Evolutionary conservation across 2,329 filamentous ascomycete genomes (phyloP), one percentile per base, ranked within the genome.

Genomic region (Ophiocordyceps camponoti-saundersi): DNA sequence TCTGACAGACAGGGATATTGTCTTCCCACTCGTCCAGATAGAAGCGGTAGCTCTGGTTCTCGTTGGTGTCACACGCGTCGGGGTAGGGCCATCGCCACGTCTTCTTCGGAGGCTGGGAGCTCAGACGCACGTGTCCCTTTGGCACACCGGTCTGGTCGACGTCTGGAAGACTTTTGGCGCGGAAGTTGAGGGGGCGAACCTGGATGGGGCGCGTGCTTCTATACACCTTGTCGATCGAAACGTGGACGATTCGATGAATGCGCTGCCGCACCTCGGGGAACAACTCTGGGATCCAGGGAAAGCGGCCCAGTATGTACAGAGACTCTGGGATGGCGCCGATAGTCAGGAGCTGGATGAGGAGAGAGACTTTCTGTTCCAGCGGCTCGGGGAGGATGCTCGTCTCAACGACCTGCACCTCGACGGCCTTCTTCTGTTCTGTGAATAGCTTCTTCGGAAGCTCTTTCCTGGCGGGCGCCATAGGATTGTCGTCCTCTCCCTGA

Each of bases 1-100:
- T 84, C 60, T 94, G 89, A 58, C 92, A 98, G 20, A 95, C 68
- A 0, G 92, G 93, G 43, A 98, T 73, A 52, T 92, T 94, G 62
- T 96, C 90, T 2, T 80, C 74, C 92, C 92, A 98, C 55, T 96
- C 92, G 49, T 95, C 88, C 80, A 92, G 95, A 62, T 98, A 98
- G 60, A 93, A 96, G 32, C 84, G 79, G 61, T 95, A 96, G 46
- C 84, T 77, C n/a, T 75, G 73, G 20, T 81, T 80, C 53, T 88
- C 85, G 47, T 80, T 80, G 23, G 78, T 79, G 56, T 92, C 85
- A 52, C 73, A 73, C 53, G 78, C 80, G 55, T 95, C 89, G 6
- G 87, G 78, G 55, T 83, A 82, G 5, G 88, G 84, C 90, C 90
- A 95, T 50, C 85, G 77, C 52, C 92, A 69, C 16, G 77, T 72